Evolutionary conservation across 2,329 filamentous ascomycete species (phyloP).

Genomic region (Diaporthe destruens): DNA sequence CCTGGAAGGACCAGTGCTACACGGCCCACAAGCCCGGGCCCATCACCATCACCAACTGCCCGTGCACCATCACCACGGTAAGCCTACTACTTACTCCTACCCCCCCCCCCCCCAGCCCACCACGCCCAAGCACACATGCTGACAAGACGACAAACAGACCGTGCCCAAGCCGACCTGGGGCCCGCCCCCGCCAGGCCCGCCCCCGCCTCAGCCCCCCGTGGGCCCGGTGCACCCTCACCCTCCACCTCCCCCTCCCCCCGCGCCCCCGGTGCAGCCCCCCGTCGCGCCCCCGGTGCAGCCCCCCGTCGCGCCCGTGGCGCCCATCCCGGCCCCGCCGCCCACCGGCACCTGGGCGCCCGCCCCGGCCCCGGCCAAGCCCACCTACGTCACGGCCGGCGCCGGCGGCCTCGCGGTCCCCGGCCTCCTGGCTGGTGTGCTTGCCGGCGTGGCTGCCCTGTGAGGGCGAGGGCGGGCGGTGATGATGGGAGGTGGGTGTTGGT

Average conservation of each 20-base stretch:
- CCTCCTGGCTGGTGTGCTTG: slow-evolving; percentile 26
- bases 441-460: slow-evolving; percentile 49
- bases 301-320: not conserved
- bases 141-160: not conserved
- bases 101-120: no score
- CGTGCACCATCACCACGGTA: slow-evolving; percentile 58
- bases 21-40: slow-evolving; percentile 61
- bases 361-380: slow-evolving; percentile 44
- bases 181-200: not conserved
- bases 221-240: not conserved
- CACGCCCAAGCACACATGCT: no score
- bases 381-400: slow-evolving; percentile 48
- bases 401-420: slow-evolving; percentile 19
- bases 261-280: not conserved
- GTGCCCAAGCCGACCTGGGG: slow-evolving; percentile 2
- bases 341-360: slow-evolving; percentile 23
- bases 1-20: slow-evolving; percentile 64
- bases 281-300: not conserved
- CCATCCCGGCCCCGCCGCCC: slow-evolving; percentile 39
- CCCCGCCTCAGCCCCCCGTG: not conserved
- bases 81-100: no score
- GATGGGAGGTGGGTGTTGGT: no score
- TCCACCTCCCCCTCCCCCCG: not conserved
- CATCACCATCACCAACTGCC: slow-evolving; percentile 67
- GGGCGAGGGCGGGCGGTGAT: no score